Percentiles rank a stretch among this genome's conserved stretches.
Evolutionary conservation across 75 land plant species (phyloP).

Genomic region (Selaginella moellendorffii): DNA sequence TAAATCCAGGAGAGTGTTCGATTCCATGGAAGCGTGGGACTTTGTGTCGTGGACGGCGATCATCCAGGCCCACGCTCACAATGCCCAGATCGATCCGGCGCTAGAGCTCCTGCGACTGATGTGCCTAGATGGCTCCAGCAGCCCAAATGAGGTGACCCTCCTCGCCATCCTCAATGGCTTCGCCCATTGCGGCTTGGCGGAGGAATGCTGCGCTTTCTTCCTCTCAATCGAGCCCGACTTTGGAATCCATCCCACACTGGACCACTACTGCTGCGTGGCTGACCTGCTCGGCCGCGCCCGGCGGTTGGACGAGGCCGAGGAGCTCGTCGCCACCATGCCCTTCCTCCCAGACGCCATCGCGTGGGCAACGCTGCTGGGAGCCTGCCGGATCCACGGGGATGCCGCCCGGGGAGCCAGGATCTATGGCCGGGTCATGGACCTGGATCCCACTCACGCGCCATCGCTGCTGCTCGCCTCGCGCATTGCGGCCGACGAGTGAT

Average conservation of each 20-base stretch:
- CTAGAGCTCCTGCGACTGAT: no score
- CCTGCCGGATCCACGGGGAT: not conserved
- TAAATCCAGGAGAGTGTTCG: no score
- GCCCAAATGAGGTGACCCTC: no score
- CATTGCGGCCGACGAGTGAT: no score
- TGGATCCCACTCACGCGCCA: no score
- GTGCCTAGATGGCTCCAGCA: no score
- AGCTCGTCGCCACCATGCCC: not conserved
- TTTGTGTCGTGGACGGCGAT: no score
- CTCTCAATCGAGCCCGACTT: not conserved
- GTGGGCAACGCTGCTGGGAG: not conserved
- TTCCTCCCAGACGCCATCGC: not conserved
- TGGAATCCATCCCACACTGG: not conserved
- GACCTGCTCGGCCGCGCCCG: not conserved
- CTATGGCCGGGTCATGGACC: not conserved
- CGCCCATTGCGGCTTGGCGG: not conserved
- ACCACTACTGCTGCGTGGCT: not conserved
- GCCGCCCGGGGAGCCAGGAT: not conserved
- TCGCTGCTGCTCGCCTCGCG: no score
- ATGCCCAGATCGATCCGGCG: no score
- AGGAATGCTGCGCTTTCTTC: not conserved
- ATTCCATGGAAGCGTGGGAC: no score
- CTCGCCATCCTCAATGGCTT: not conserved
- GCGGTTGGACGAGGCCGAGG: not conserved
- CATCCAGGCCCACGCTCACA: no score